Evolutionary conservation across 2,329 filamentous ascomycete genomes (phyloP).

Genomic region (Bipolaris sorokiniana): DNA sequence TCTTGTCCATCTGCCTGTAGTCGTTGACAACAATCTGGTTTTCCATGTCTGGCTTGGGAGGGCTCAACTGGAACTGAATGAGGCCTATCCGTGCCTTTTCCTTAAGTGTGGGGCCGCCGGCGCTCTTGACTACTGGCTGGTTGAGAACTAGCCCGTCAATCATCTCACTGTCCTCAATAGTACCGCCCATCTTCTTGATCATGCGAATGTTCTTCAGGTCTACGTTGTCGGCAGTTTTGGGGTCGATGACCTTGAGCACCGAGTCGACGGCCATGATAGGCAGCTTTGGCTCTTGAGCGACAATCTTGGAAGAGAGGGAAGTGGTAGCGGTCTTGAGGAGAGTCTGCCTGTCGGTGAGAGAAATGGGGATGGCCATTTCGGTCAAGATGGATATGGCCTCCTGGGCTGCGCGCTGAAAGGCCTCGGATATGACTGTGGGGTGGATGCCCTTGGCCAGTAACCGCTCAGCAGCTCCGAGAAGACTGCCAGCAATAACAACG

Average conservation of each 20-base stretch:
- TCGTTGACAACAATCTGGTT: constrained; percentile 99
- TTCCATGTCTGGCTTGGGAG: constrained; percentile 99
- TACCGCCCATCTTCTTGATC: constrained; percentile 96
- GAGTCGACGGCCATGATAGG: constrained; percentile 99
- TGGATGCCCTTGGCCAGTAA: constrained; percentile 90
- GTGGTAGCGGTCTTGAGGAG: constrained; percentile 97
- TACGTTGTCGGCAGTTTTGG: constrained; percentile 94
- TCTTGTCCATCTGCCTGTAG: constrained; percentile 99
- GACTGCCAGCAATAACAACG: constrained; percentile 94
- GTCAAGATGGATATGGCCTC: constrained; percentile 89
- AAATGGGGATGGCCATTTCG: constrained; percentile 94
- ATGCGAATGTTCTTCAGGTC: constrained; percentile 96
- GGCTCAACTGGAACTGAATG: constrained; percentile 98
- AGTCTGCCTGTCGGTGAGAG: constrained; percentile 83
- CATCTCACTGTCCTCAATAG: constrained; percentile 98
- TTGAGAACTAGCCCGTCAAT: constrained; percentile 92
- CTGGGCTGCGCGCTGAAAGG: constrained; percentile 92
- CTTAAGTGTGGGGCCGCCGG: constrained; percentile 86
- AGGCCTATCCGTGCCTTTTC: constrained; percentile 97
- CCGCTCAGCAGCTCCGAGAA: constrained; percentile 91
- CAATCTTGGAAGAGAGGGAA: constrained; percentile 97
- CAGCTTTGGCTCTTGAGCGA: constrained; percentile 94
- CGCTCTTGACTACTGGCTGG: constrained; percentile 91
- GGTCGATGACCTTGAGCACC: constrained; percentile 92
- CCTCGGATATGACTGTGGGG: constrained; percentile 95